Conservation (phyloP, 202 grass and related monocot species). For the Dendrocalamus latiflorus region DNA sequence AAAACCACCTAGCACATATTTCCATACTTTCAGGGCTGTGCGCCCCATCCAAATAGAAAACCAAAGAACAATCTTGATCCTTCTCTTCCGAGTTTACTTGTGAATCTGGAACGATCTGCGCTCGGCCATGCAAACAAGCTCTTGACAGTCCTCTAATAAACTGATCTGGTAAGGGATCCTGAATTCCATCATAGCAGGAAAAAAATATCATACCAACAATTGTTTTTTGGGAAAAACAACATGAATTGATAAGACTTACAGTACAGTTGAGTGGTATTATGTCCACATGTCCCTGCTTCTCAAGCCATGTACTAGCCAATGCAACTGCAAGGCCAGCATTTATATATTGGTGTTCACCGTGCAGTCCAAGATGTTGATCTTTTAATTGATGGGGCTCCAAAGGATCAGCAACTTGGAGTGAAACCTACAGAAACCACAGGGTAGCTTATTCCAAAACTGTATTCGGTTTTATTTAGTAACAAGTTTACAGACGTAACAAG, state of each 20-base stretch:
- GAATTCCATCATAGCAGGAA: constrained; percentile 34
- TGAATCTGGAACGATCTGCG: constrained; percentile 70
- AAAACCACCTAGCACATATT: constrained; percentile 93
- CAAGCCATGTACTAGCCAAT: constrained; percentile 72
- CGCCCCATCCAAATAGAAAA: constrained; percentile 92
- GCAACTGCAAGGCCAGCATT: constrained; percentile 93
- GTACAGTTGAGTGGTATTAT: constrained; percentile 33
- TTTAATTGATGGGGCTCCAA: constrained; percentile 65
- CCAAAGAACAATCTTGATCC: constrained; percentile 31
- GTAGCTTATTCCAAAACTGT: background rate
- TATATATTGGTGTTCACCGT: constrained; percentile 77
- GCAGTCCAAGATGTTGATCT: constrained; percentile 61
- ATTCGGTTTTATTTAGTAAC: background rate
- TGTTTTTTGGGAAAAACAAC: background rate
- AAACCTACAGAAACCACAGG: constrained; percentile 46
- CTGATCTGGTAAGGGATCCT: constrained; percentile 65
- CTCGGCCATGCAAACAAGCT: constrained; percentile 78
- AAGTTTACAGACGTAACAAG: background rate
- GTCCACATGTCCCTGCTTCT: constrained; percentile 51
- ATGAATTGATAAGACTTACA: constrained; percentile 42
- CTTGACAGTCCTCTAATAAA: constrained; percentile 70
- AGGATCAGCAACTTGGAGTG: constrained; percentile 67
- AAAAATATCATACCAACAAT: background rate
- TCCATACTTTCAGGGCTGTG: constrained; percentile 99
- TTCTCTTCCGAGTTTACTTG: constrained; percentile 35